Evolutionary conservation across 2,329 filamentous ascomycete species (phyloP), one percentile per base, ranked within the genome.

Genomic region (Trichoderma cornu-damae): DNA sequence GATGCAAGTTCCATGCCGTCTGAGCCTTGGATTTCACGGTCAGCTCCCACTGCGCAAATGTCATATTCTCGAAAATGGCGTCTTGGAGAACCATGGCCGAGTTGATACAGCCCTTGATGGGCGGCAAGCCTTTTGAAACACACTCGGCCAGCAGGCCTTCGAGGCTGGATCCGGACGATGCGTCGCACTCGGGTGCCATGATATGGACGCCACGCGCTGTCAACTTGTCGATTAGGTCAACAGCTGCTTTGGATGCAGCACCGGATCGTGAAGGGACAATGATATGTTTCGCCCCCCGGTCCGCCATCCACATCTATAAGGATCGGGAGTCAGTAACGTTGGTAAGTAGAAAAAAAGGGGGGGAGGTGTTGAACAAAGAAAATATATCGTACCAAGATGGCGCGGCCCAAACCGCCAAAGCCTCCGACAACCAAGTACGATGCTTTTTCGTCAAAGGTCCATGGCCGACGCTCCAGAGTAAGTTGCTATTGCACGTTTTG

Each of bases 61-160:
- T 62, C 66, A 67, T 69, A 3, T 59, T 55, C 12, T 55, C 32
- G 42, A 75, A 64, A 2, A 68, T 57, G 32, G 47, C 60, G 37
- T 75, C 73, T n/a, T 66, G 60, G 3, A 68, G 64, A 0, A 67
- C 62, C 67, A 70, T 68, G 1, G 69, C 64, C 0, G 64, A 60
- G 12, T 70, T 65, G 18, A 70, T 64, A 16, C 66, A 63, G 9
- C 67, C 68, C 20, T 49, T 63, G 12, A 69, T 57, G 0, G 62
- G 63, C 1, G 58, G 56, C 24, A 70, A n/a, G n/a, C n/a, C n/a
- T n/a, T n/a, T n/a, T 58, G 3, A 16, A 5, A 57, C 22, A 1
- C 63, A 63, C 1, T 62, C 61, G 4, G 54, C 40, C 1, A 65
- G 49, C 7, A 35, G n/a, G n/a, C n/a, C 20, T 18, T 3, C 35